Percentiles rank a stretch among this genome's conserved stretches.
Evolutionary conservation across 768 basidiomycete genomes (phyloP).

Genomic region (Podaxis mareebaensis): DNA sequence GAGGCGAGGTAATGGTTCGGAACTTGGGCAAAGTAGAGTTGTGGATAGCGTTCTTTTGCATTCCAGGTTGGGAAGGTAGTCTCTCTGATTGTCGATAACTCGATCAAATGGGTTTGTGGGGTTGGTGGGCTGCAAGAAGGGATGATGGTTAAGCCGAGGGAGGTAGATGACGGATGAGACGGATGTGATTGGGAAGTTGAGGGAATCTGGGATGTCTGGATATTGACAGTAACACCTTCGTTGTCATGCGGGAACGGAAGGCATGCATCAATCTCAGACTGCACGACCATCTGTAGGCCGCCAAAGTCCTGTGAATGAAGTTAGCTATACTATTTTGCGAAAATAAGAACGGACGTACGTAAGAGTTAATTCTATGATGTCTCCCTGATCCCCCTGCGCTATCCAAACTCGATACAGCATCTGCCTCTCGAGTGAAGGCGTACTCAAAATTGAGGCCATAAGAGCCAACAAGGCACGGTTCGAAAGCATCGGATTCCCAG

Average conservation of each 20-base stretch:
- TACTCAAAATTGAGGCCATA: constrained; percentile 60
- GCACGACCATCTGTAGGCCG: constrained; percentile 27
- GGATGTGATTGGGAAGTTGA: not conserved
- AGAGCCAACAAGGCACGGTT: constrained; percentile 27
- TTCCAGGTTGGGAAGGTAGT: constrained; percentile 23
- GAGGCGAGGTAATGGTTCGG: constrained; percentile 58
- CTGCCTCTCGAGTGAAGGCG: constrained; percentile 35
- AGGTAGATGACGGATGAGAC: not conserved
- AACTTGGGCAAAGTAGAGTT: constrained; percentile 71
- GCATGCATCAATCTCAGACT: constrained; percentile 31
- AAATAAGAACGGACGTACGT: constrained; percentile 34
- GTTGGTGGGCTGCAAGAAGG: constrained; percentile 5
- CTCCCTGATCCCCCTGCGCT: constrained; percentile 42
- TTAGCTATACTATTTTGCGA: not conserved
- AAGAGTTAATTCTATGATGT: constrained; percentile 56
- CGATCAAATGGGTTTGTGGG: constrained; percentile 1
- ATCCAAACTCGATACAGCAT: constrained; percentile 21
- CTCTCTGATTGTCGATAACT: constrained; percentile 2
- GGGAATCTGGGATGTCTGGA: constrained; percentile 26
- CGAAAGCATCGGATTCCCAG: constrained; percentile 37
- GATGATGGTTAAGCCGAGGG: constrained; percentile 5
- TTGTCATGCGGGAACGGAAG: constrained; percentile 23
- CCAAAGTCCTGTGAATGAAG: constrained; percentile 18
- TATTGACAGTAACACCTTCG: constrained; percentile 28
- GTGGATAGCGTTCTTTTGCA: constrained; percentile 66